Evolutionary conservation across 2,329 filamentous ascomycete species (phyloP).

Genomic region (Fusarium sp.): DNA sequence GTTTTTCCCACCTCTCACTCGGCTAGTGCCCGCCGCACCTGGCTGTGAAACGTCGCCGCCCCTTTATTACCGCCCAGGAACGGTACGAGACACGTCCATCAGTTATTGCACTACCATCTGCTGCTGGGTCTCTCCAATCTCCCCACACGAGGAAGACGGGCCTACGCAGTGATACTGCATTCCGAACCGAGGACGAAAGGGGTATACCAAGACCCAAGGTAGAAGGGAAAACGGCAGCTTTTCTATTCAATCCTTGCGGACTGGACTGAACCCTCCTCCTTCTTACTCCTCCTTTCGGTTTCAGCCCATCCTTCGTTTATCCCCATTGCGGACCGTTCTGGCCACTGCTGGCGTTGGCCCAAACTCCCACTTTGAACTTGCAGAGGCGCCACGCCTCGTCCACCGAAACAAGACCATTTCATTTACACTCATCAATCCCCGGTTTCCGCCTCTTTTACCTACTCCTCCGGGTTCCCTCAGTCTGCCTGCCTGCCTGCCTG

Average conservation of each 20-base stretch:
- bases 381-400: slow-evolving; percentile 28
- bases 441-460: slow-evolving; percentile 18
- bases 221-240: not conserved
- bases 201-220: not conserved
- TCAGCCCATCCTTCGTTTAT: slow-evolving; percentile 11
- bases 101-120: slow-evolving; percentile 5
- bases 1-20: slow-evolving; percentile 9
- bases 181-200: not conserved
- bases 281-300: not conserved
- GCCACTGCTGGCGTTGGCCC: slow-evolving; percentile 38
- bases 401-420: slow-evolving; percentile 11
- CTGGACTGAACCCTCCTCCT: not conserved
- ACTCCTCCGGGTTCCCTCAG: slow-evolving; percentile 1
- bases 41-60: slow-evolving; percentile 45
- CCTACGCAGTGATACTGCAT: slow-evolving; percentile 1
- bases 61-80: slow-evolving; percentile 32
- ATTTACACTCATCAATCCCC: slow-evolving; percentile 34
- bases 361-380: slow-evolving; percentile 8
- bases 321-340: slow-evolving; percentile 31
- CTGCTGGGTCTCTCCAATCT: slow-evolving; percentile 23
- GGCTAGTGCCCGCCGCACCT: slow-evolving; percentile 40
- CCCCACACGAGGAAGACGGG: slow-evolving; percentile 27
- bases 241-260: not conserved
- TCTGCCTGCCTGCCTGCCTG: not conserved
- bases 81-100: slow-evolving; percentile 2